Percentiles rank a stretch among this genome's conserved stretches.
phyloP scores from a whole-genome alignment of 305 asterid genomes.

The Ajuga reptans region DNA sequence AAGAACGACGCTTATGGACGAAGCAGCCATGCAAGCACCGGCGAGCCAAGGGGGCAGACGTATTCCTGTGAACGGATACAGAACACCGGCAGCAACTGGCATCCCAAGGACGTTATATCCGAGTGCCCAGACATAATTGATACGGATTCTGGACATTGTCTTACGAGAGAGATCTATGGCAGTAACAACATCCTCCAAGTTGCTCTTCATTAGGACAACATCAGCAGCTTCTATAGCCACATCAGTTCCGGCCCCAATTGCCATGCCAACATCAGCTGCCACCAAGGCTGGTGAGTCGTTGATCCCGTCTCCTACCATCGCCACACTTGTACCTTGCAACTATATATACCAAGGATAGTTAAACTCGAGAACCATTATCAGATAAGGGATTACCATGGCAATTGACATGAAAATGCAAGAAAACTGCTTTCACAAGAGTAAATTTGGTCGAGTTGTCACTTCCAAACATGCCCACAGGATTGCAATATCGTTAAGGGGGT shows the following conservation, averaged over 20 bases:
- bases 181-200: constrained; percentile 71
- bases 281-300: constrained; percentile 86
- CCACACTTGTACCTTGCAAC: constrained; percentile 70
- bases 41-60: constrained; percentile 96
- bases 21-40: constrained; percentile 97
- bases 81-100: constrained; percentile 84
- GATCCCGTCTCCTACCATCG: constrained; percentile 94
- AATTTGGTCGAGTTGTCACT: too few species aligned
- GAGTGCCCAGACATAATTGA: constrained; percentile 82
- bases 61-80: constrained; percentile 71
- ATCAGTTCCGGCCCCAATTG: constrained; percentile 88
- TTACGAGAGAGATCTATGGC: constrained; percentile 75
- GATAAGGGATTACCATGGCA: neutral
- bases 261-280: constrained; percentile 93
- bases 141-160: constrained; percentile 69
- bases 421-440: too few species aligned
- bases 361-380: neutral
- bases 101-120: constrained; percentile 80
- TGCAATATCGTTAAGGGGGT: too few species aligned
- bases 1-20: constrained; percentile 80
- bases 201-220: constrained; percentile 75
- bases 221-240: constrained; percentile 95
- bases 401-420: too few species aligned
- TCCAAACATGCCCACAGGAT: too few species aligned
- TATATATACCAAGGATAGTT: constrained; percentile 37